Percentiles rank a stretch among this genome's conserved stretches.
phyloP scores from a whole-genome alignment of 305 asterid genomes.

The Solanum hybrid region DNA sequence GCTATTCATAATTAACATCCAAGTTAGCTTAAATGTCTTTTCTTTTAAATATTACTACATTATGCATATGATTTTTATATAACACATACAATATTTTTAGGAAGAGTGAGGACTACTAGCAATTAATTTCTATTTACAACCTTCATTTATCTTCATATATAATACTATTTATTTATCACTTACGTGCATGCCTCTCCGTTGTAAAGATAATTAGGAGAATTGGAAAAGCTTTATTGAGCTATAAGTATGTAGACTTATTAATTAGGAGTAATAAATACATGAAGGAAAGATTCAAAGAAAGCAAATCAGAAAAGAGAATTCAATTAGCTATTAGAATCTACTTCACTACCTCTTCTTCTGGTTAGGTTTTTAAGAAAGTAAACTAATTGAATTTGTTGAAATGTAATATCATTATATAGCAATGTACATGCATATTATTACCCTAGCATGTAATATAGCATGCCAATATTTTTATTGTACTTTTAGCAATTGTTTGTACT shows the following conservation, averaged over 20 bases:
- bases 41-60: too few relatives aligned
- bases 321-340: not conserved
- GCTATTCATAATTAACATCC: not conserved
- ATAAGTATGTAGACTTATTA: not conserved
- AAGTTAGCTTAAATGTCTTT: not conserved
- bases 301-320: not conserved
- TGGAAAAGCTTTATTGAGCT: too few relatives aligned
- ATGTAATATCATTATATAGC: not conserved
- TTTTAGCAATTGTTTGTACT: too few relatives aligned
- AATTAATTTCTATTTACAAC: not conserved
- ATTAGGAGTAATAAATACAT: not conserved
- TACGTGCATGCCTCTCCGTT: not conserved
- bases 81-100: too few relatives aligned
- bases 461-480: too few relatives aligned
- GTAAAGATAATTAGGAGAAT: not conserved
- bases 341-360: not conserved
- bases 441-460: not conserved
- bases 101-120: too few relatives aligned
- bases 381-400: not conserved
- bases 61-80: too few relatives aligned
- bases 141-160: not conserved
- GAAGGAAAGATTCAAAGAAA: not conserved
- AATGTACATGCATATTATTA: not conserved
- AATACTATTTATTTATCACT: not conserved
- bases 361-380: not conserved